phyloP scores from a whole-genome alignment of 2,329 filamentous ascomycete species.

The Sarocladiaceae sp. region DNA sequence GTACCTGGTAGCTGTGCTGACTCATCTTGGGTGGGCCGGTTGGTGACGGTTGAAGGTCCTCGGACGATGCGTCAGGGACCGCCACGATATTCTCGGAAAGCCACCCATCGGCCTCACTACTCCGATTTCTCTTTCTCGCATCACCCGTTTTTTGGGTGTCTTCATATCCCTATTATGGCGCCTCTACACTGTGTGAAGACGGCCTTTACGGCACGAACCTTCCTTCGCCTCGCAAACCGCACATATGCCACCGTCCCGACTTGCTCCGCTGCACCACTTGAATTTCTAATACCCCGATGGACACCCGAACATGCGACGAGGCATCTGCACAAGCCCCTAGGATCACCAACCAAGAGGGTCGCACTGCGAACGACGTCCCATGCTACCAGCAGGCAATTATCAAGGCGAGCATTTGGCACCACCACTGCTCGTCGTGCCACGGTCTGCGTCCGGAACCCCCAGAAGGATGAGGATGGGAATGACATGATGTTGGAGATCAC shows the following conservation, averaged over 20 bases:
- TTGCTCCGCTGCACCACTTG: slow-evolving; percentile 23
- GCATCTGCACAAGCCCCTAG: not conserved
- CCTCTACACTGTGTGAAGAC: slow-evolving; percentile 32
- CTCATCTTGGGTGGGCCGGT: slow-evolving; percentile 5
- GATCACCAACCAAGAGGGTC: not conserved
- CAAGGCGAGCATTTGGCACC: not conserved
- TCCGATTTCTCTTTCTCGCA: not conserved
- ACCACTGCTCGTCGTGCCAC: slow-evolving; percentile 31
- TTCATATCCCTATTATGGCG: slow-evolving; percentile 20
- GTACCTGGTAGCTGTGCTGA: no score
- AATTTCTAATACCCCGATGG: slow-evolving; percentile 33
- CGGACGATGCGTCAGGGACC: not conserved
- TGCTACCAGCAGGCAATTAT: not conserved
- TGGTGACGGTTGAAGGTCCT: not conserved
- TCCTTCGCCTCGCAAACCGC: slow-evolving; percentile 34
- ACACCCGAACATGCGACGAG: slow-evolving; percentile 8
- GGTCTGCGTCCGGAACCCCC: slow-evolving; percentile 59
- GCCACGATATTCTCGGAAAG: not conserved
- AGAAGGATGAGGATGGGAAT: slow-evolving; percentile 76
- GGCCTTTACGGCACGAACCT: slow-evolving; percentile 31
- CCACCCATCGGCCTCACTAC: not conserved
- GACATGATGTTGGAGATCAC: slow-evolving; percentile 80
- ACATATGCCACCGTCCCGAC: slow-evolving; percentile 21
- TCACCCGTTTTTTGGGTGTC: not conserved
- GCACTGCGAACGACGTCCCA: no score